Base-by-base conservation (phyloP, 2,329 filamentous ascomycete genomes). In the Hypoxylon rubiginosum region DNA sequence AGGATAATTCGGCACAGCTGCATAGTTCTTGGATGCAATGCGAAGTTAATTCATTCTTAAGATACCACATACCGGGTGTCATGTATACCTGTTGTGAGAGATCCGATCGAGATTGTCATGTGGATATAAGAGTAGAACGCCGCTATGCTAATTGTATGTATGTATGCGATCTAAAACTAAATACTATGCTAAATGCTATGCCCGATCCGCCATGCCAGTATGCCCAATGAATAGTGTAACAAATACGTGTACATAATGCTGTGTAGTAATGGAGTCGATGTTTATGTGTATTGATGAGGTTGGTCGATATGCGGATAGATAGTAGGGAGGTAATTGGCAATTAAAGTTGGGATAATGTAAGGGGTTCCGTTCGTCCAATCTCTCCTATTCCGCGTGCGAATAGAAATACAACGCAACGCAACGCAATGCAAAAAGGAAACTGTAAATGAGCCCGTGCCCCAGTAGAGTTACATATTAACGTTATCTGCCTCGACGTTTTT, bases 381-480 rank as follows among this genome's bases (percentile, higher is more conserved):
- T 49, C 48, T 55, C 60, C n/a, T 26, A 48, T 61, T 48, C 52
- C 51, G 46, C 10, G 21, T n/a, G 9, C 30, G 30, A 46, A 24
- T 19, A 36, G 55, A 61, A 55, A 30, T 32, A 34, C 8, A 45
- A 36, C 19, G 28, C 30, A 57, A 53, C 15, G 58, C 32, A 50
- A 58, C 50, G 55, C 48, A 49, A 39, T 45, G 49, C 13, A 48
- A 58, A 58, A 34, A 19, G 48, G 49, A 45, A 19, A 17, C 52
- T 15, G 28, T 49, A 39, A 49, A 55, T 45, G 17, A 30, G 41
- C 19, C 30, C 39, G 49, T 50, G 41, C 41, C 41, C 62, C 41
- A 51, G 52, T 61, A 68, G 41, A 70, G 39, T 57, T 62, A 53
- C 51, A 68, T 61, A 61, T 68, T 60, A 58, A 32, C 52, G 43